Conservation (phyloP, 23 red algal species). For the Gracilaria domingensis region DNA sequence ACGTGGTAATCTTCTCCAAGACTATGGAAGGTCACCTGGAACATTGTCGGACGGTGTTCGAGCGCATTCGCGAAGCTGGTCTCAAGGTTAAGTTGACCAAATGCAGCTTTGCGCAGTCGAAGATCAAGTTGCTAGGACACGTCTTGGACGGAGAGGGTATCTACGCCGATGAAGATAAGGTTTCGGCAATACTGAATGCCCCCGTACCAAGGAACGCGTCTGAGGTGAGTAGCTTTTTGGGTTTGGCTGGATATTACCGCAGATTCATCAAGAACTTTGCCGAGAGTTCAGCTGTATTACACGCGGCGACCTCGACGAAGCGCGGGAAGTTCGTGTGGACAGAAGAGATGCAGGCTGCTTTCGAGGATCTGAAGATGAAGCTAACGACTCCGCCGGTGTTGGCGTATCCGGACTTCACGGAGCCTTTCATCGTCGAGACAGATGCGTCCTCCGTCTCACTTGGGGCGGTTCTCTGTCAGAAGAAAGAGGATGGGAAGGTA, state of each 20-base stretch:
- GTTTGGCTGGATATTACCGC: constrained; percentile 3
- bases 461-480: no score
- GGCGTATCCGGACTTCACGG: constrained; percentile 12
- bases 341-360: not conserved
- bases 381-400: constrained; percentile 9
- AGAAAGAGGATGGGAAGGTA: no score
- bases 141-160: no score
- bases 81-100: constrained; percentile 1
- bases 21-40: constrained; percentile 2
- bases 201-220: not conserved
- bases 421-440: constrained; percentile 20
- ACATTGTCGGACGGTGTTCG: not conserved
- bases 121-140: no score
- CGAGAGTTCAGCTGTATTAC: no score
- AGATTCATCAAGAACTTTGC: no score
- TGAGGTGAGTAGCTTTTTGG: constrained; percentile 8
- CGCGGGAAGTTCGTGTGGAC: no score
- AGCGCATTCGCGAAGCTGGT: not conserved
- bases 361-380: constrained; percentile 14
- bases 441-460: no score
- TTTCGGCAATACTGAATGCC: constrained; percentile 2
- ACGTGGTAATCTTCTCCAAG: constrained; percentile 29
- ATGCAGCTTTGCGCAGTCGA: constrained; percentile 13
- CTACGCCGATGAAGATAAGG: not conserved
- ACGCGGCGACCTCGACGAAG: no score